A percentile compares a stretch with the other conserved stretches of the same genome.
Evolutionary conservation across 257 asterid genomes (phyloP).

Genomic region (Orobanche coerulescens): DNA sequence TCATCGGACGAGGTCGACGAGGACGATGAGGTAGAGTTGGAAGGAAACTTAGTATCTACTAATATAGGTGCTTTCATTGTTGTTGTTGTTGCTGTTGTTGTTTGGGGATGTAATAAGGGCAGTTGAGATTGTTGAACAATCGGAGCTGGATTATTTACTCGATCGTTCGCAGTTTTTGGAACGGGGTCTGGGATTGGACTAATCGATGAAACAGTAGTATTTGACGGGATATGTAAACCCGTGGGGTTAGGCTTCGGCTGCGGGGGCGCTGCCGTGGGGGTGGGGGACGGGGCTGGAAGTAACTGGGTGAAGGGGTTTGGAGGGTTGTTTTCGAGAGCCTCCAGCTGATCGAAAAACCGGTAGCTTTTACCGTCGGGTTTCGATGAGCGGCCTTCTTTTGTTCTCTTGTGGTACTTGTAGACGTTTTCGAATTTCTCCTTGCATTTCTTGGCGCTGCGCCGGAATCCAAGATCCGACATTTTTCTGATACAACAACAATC

Average conservation of each 20-base stretch:
- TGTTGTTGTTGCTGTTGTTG: constrained; percentile 10
- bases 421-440: constrained; percentile 92
- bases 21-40: constrained; percentile 69
- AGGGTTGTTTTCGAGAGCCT: constrained; percentile 52
- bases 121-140: constrained; percentile 23
- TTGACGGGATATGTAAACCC: constrained; percentile 23
- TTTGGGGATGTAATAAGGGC: not conserved
- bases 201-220: constrained; percentile 54
- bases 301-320: constrained; percentile 25
- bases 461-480: constrained; percentile 90
- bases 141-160: constrained; percentile 3
- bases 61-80: no score
- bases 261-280: constrained; percentile 30
- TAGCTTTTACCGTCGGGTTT: constrained; percentile 81
- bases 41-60: not conserved
- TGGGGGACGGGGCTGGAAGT: no score
- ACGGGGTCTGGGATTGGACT: constrained; percentile 34
- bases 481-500: constrained; percentile 45
- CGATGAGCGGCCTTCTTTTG: constrained; percentile 78
- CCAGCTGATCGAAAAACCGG: constrained; percentile 81
- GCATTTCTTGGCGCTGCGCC: constrained; percentile 77
- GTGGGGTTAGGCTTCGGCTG: constrained; percentile 17
- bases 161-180: constrained; percentile 11
- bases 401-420: constrained; percentile 81
- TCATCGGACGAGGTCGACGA: constrained; percentile 85